These are phyloP conservation scores for Tilletiaria anomala DNA, from an alignment of 1,284 basidiomycete species.

Conservation along the genomic window DNA sequence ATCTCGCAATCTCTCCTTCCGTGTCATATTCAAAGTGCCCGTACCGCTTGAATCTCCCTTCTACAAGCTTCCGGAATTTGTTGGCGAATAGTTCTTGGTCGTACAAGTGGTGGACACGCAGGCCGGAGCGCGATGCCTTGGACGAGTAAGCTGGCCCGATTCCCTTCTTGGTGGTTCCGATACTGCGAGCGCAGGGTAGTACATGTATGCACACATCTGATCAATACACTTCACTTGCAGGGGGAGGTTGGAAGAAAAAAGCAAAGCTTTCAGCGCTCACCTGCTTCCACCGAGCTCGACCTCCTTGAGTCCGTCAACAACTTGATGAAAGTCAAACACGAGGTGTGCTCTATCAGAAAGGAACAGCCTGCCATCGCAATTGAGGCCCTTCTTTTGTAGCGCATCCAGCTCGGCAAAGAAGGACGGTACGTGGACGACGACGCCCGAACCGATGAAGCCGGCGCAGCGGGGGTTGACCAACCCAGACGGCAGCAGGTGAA, in stretches of 20 bases:
- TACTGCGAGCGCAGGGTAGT: slow-evolving; percentile 47
- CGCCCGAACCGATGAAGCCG: slow-evolving; percentile 80
- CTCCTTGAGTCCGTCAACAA: slow-evolving; percentile 95
- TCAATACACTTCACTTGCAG: background rate
- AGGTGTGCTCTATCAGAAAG: slow-evolving; percentile 91
- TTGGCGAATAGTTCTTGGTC: slow-evolving; percentile 68
- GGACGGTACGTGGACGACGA: slow-evolving; percentile 86
- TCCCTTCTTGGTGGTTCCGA: slow-evolving; percentile 93
- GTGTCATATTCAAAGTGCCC: slow-evolving; percentile 98
- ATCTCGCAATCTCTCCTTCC: slow-evolving; percentile 82
- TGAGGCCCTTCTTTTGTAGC: slow-evolving; percentile 65
- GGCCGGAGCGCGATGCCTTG: slow-evolving; percentile 88
- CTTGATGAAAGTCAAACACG: slow-evolving; percentile 98
- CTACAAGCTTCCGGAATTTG: slow-evolving; percentile 90
- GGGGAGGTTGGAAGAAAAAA: background rate
- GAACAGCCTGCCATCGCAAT: slow-evolving; percentile 72
- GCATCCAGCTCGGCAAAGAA: slow-evolving; percentile 88
- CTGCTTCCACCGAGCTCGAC: slow-evolving; percentile 75
- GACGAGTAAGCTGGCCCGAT: slow-evolving; percentile 97
- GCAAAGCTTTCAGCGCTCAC: background rate
- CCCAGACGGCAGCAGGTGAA: slow-evolving; percentile 86
- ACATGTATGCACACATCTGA: background rate
- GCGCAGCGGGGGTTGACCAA: slow-evolving; percentile 76
- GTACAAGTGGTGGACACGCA: slow-evolving; percentile 91
- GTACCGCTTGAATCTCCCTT: slow-evolving; percentile 94